Evolutionary conservation across 2,329 filamentous ascomycete species (phyloP).

Genomic region (Aspergillus uvarum): DNA sequence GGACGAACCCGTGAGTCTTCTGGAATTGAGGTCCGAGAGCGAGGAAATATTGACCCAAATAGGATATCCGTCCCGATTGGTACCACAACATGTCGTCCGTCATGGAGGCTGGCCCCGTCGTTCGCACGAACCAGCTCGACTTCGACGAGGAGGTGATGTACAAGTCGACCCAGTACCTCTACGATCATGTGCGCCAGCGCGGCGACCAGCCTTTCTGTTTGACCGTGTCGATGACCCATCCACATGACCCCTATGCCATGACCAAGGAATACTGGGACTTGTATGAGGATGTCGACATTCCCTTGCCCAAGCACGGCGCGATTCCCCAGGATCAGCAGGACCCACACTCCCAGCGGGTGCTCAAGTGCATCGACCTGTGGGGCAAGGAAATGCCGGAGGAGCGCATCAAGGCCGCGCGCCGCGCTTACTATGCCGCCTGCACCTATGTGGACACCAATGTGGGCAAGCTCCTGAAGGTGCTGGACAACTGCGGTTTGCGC

Average conservation of each 20-base stretch:
- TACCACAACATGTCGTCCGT: constrained; percentile 96
- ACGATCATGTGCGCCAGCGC: constrained; percentile 83
- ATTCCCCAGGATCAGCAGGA: constrained; percentile 82
- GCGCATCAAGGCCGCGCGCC: constrained; percentile 78
- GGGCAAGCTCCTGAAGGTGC: constrained; percentile 72
- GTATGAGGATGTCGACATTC: constrained; percentile 86
- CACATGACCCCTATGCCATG: constrained; percentile 93
- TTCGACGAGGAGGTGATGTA: constrained; percentile 97
- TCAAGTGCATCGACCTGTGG: constrained; percentile 85
- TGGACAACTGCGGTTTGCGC: constrained; percentile 76
- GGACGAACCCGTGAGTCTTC: constrained; percentile 69
- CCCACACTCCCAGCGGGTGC: constrained; percentile 78
- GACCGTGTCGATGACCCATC: constrained; percentile 91
- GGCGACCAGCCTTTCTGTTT: constrained; percentile 77
- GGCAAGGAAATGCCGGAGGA: constrained; percentile 80
- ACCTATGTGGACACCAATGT: constrained; percentile 94
- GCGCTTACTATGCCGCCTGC: constrained; percentile 89
- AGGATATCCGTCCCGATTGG: constrained; percentile 73
- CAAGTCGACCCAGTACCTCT: constrained; percentile 83
- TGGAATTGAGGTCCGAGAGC: background rate
- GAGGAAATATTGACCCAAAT: constrained; percentile 15
- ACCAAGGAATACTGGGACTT: constrained; percentile 90
- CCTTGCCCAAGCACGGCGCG: constrained; percentile 68
- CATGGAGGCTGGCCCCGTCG: constrained; percentile 81
- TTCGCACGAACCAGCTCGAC: constrained; percentile 90